Conservation (phyloP, 2,329 filamentous ascomycete genomes). For the Pyrenochaeta sp. region DNA sequence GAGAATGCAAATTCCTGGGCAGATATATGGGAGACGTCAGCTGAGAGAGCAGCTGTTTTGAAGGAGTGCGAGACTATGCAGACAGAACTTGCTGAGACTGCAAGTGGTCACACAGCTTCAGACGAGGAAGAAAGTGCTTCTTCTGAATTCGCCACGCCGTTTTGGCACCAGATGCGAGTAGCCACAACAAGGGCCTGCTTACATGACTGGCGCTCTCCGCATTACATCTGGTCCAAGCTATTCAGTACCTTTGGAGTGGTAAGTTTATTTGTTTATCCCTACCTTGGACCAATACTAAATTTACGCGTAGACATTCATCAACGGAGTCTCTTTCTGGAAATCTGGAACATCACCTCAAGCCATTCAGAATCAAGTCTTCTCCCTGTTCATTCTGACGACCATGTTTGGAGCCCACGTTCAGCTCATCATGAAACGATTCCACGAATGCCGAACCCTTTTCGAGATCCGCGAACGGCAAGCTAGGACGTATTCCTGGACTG, state of each 20-base stretch:
- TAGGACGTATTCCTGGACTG: slow-evolving; percentile 81
- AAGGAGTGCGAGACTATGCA: slow-evolving; percentile 30
- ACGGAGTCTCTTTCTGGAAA: slow-evolving; percentile 78
- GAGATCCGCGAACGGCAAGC: slow-evolving; percentile 83
- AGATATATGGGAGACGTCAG: slow-evolving; percentile 7
- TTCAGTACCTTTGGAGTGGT: slow-evolving; percentile 61
- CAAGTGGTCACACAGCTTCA: too few relatives aligned
- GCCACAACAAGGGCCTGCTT: slow-evolving; percentile 54
- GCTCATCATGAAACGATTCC: slow-evolving; percentile 2
- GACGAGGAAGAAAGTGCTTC: not conserved
- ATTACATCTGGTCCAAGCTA: slow-evolving; percentile 82
- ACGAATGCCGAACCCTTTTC: slow-evolving; percentile 60
- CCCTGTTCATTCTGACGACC: slow-evolving; percentile 77
- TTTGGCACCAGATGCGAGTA: slow-evolving; percentile 68
- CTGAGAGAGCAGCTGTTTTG: slow-evolving; percentile 1
- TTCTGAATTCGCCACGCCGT: slow-evolving; percentile 73
- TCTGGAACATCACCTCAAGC: slow-evolving; percentile 74
- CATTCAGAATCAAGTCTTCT: slow-evolving; percentile 79
- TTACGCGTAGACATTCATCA: slow-evolving; percentile 62
- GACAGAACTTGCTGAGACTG: slow-evolving; percentile 49
- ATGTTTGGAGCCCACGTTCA: slow-evolving; percentile 69
- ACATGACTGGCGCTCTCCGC: slow-evolving; percentile 73
- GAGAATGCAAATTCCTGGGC: slow-evolving; percentile 1
- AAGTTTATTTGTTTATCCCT: not conserved
- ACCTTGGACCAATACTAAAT: not conserved